These are phyloP conservation scores for Corynascus novoguineensis DNA, from an alignment of 495 filamentous ascomycete genomes.

Conservation along the genomic window DNA sequence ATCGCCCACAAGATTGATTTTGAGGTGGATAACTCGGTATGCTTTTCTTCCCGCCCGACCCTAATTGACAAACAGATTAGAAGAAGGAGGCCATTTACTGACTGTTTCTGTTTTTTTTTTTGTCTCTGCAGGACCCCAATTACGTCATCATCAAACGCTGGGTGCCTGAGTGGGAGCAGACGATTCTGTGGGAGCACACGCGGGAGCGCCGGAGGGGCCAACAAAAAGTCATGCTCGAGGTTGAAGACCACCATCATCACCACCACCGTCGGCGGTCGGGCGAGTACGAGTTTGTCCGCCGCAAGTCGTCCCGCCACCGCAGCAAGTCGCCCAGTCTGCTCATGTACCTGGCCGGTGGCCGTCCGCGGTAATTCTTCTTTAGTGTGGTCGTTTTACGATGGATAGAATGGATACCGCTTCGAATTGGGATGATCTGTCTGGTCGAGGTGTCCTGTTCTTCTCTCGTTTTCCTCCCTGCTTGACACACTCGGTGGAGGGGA, in stretches of 20 bases:
- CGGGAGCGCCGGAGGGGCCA: slow-evolving; percentile 45
- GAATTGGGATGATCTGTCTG: no score
- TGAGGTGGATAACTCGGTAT: slow-evolving; percentile 47
- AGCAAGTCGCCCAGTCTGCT: slow-evolving; percentile 45
- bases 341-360: slow-evolving; percentile 44
- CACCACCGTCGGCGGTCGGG: slow-evolving; percentile 48
- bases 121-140: slow-evolving; percentile 49
- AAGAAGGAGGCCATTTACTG: not conserved
- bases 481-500: not conserved
- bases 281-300: slow-evolving; percentile 52
- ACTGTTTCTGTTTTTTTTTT: not conserved
- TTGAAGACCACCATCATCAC: slow-evolving; percentile 37
- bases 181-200: slow-evolving; percentile 68
- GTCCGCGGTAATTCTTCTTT: slow-evolving; percentile 28
- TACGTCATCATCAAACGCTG: slow-evolving; percentile 73
- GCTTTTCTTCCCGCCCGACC: slow-evolving; percentile 3
- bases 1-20: slow-evolving; percentile 46
- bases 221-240: slow-evolving; percentile 31
- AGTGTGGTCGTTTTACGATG: not conserved
- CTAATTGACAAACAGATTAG: not conserved
- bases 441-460: not conserved
- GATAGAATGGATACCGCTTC: slow-evolving; percentile 6
- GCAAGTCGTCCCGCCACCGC: slow-evolving; percentile 47
- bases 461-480: not conserved
- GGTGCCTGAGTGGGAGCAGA: slow-evolving; percentile 67